These are phyloP conservation scores for Sphagnum fallax DNA, from an alignment of 228 moss, liverwort and hornwort species.

Conservation along the genomic window DNA sequence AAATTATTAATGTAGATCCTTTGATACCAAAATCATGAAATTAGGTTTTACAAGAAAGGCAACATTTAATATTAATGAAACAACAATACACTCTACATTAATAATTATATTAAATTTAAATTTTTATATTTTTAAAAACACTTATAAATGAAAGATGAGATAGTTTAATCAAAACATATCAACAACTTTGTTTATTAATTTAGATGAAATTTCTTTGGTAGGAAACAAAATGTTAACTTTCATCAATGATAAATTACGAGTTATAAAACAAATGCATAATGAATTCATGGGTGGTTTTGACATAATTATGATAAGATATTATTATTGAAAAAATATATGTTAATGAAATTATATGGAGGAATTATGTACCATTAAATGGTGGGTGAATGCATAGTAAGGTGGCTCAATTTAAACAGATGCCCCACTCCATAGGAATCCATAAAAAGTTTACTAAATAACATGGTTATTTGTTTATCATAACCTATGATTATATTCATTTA, in stretches of 20 bases:
- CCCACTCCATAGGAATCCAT: too few relatives aligned
- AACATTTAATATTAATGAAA: not conserved
- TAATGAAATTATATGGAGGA: too few relatives aligned
- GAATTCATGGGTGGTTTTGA: not conserved
- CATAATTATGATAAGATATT: not conserved
- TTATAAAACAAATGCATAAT: not conserved
- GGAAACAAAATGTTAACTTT: not conserved
- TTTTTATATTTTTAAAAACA: too few relatives aligned
- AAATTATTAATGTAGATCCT: not conserved
- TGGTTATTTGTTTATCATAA: not conserved
- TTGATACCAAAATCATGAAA: not conserved
- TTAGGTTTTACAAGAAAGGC: not conserved
- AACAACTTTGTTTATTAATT: not conserved
- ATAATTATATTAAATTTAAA: not conserved
- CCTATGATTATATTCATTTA: too few relatives aligned
- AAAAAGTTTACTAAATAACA: too few relatives aligned
- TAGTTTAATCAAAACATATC: not conserved
- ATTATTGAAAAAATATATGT: not conserved
- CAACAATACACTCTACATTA: not conserved
- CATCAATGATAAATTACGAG: not conserved
- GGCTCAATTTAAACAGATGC: too few relatives aligned
- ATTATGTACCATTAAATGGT: too few relatives aligned
- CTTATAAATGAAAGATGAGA: not conserved
- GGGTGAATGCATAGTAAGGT: too few relatives aligned
- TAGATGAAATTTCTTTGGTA: not conserved